phyloP scores from a whole-genome alignment of 352 stramenopile genomes.

The Pythium sukuiense region DNA sequence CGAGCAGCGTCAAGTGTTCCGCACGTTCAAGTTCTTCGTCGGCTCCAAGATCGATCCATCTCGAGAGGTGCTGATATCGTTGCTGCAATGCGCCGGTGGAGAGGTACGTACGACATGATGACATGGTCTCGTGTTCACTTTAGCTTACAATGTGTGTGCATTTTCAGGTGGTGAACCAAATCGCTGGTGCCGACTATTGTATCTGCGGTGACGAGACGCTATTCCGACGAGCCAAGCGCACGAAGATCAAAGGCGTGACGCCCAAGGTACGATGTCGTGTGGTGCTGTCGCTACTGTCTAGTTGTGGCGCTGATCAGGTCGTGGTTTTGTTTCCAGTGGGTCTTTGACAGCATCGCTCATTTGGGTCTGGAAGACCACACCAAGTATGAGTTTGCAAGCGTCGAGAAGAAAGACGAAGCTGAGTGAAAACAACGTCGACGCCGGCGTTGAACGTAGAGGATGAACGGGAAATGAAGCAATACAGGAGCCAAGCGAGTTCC shows the following conservation, averaged over 20 bases:
- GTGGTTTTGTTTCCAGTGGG: constrained; percentile 35
- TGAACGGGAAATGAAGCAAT: not conserved
- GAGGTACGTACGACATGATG: constrained; percentile 36
- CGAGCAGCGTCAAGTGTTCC: constrained; percentile 60
- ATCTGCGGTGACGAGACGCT: constrained; percentile 68
- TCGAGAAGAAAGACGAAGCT: constrained; percentile 8
- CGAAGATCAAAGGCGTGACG: constrained; percentile 55
- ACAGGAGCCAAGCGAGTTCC: not conserved
- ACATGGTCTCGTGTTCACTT: not conserved
- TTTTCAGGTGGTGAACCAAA: constrained; percentile 71
- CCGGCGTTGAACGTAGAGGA: not conserved
- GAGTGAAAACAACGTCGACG: constrained; percentile 1
- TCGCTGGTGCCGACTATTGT: constrained; percentile 59
- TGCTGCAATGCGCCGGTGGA: constrained; percentile 74
- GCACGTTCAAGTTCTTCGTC: constrained; percentile 66
- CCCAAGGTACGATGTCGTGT: constrained; percentile 46
- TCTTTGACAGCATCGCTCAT: constrained; percentile 74
- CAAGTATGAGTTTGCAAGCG: constrained; percentile 21
- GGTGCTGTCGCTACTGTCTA: not conserved
- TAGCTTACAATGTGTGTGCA: not conserved
- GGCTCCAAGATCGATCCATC: constrained; percentile 72
- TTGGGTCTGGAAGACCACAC: constrained; percentile 58
- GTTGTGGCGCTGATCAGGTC: not conserved
- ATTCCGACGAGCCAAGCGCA: constrained; percentile 55
- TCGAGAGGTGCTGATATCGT: constrained; percentile 65